Percentiles rank a stretch among this genome's conserved stretches.
Conservation (phyloP, 1,284 basidiomycete species). For the Vanrija sp. region DNA sequence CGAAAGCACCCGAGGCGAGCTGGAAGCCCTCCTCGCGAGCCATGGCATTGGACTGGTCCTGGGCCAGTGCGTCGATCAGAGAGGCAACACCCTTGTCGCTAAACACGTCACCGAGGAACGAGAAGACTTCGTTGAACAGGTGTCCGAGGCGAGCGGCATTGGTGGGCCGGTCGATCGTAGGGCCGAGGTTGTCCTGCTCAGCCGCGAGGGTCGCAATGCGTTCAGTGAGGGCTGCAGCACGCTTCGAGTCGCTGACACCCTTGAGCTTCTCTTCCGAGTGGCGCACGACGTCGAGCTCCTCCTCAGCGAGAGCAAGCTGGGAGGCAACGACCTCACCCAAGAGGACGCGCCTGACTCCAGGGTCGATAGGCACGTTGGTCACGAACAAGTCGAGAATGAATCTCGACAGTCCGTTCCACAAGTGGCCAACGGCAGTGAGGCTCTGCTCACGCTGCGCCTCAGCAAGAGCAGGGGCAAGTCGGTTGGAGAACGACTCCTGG, state of each 20-base stretch:
- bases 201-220: constrained; percentile 41
- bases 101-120: constrained; percentile 56
- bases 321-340: constrained; percentile 55
- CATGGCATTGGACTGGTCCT: constrained; percentile 25
- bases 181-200: constrained; percentile 33
- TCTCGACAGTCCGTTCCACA: constrained; percentile 62
- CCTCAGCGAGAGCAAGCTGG: constrained; percentile 53
- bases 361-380: constrained; percentile 83
- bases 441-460: not conserved
- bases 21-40: constrained; percentile 49
- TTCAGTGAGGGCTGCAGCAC: constrained; percentile 43
- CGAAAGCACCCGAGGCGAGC: constrained; percentile 49
- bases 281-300: constrained; percentile 59
- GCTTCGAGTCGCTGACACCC: constrained; percentile 59
- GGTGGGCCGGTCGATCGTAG: constrained; percentile 42
- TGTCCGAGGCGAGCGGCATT: constrained; percentile 63
- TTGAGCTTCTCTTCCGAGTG: constrained; percentile 60
- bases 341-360: constrained; percentile 65
- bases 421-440: constrained; percentile 31
- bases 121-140: constrained; percentile 76
- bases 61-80: constrained; percentile 32
- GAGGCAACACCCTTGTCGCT: constrained; percentile 28
- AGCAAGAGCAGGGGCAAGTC: constrained; percentile 13
- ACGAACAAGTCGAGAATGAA: constrained; percentile 59
- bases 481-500: constrained; percentile 3